A percentile compares a stretch with the other conserved stretches of the same genome.
Evolutionary conservation across 2,329 filamentous ascomycete species (phyloP).

Genomic region (Paecilomyces sp.): DNA sequence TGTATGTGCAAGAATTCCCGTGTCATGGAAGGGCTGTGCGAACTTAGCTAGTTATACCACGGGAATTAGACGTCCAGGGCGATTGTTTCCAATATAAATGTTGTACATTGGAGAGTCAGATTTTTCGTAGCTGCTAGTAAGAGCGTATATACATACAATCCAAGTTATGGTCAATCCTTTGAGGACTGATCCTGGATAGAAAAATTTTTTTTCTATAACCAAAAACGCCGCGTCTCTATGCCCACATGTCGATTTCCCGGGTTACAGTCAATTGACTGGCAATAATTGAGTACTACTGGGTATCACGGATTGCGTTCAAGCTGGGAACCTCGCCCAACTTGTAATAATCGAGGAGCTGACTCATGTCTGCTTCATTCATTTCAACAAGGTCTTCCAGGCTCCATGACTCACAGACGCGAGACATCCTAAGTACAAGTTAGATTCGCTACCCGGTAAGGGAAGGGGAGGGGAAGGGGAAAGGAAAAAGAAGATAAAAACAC

Average conservation of each 20-base stretch:
- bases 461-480: background rate
- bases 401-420: slow-evolving; percentile 80
- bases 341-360: slow-evolving; percentile 72
- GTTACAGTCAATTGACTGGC: background rate
- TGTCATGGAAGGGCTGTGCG: background rate
- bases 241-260: background rate
- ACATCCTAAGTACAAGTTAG: slow-evolving; percentile 61
- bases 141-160: background rate
- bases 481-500: slow-evolving; percentile 20
- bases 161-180: background rate
- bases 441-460: slow-evolving; percentile 2
- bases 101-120: background rate
- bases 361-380: slow-evolving; percentile 79
- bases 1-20: background rate
- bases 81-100: background rate
- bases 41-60: background rate
- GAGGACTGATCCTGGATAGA: background rate
- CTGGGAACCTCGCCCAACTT: slow-evolving; percentile 31
- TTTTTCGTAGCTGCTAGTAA: background rate
- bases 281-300: background rate
- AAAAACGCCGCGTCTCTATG: background rate
- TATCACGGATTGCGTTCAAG: slow-evolving; percentile 25
- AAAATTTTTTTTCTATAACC: background rate
- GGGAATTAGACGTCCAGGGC: background rate
- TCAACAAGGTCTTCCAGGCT: slow-evolving; percentile 75